phyloP scores from a whole-genome alignment of 345 rosid genomes.

The Salix arbutifolia region DNA sequence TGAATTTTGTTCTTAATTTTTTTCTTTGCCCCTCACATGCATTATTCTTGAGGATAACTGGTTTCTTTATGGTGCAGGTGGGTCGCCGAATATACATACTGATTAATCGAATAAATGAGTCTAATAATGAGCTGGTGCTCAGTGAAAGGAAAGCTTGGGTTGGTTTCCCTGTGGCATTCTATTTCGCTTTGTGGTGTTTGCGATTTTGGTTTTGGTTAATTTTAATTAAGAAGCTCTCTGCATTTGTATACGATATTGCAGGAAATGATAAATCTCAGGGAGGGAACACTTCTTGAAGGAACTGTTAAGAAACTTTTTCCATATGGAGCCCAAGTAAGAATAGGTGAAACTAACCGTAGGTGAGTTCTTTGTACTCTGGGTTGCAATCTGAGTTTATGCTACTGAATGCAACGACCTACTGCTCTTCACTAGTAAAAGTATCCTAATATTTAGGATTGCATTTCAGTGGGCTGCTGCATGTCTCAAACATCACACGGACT shows the following conservation, averaged over 20 bases:
- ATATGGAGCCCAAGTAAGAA: slow-evolving; percentile 84
- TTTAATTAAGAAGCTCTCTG: slow-evolving; percentile 8
- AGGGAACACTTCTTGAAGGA: slow-evolving; percentile 88
- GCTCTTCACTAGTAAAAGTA: neutral
- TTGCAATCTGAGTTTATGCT: neutral
- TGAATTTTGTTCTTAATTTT: neutral
- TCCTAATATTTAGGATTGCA: slow-evolving; percentile 6
- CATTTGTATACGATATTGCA: slow-evolving; percentile 26
- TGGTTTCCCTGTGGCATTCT: slow-evolving; percentile 15
- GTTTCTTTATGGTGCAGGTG: slow-evolving; percentile 47
- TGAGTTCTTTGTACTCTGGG: slow-evolving; percentile 12
- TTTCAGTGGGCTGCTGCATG: slow-evolving; percentile 84
- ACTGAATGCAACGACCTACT: neutral
- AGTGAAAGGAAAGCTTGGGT: slow-evolving; percentile 90
- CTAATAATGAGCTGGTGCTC: slow-evolving; percentile 67
- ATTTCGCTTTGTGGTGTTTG: neutral
- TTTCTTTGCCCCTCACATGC: neutral
- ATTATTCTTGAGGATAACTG: neutral
- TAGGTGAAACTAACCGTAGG: slow-evolving; percentile 83
- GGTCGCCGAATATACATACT: slow-evolving; percentile 52
- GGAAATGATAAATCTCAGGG: slow-evolving; percentile 72
- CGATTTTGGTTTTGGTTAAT: neutral
- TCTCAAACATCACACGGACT: slow-evolving; percentile 59
- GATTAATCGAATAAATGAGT: slow-evolving; percentile 62
- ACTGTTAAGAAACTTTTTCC: slow-evolving; percentile 68